Base-by-base conservation (phyloP, 331 rosid genomes). In the Spiraea crenata region DNA sequence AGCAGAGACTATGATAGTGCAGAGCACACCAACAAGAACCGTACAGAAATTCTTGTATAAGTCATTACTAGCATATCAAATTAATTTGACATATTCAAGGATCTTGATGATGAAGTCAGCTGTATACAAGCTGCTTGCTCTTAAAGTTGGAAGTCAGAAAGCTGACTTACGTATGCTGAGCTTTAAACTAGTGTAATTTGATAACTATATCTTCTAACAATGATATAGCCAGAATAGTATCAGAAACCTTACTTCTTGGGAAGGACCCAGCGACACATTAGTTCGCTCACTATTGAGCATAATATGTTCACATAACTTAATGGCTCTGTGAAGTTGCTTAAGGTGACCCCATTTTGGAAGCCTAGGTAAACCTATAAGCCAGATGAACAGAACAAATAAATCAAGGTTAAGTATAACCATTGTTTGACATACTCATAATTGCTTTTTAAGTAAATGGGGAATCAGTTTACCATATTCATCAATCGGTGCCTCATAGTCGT, bases 321-420 rank as follows among this genome's bases (percentile, higher is more conserved):
- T 90, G 71, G 97, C 91, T 71, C 42, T 74, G 65, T 93, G 98
- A 82, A 93, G 97, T 44, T 90, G 95, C 85, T 87, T 90, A 55
- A 93, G 98, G 81, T 93, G 98, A 65, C 88, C 92, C 98, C 98
- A 93, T 77, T 93, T 93, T 62, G 98, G 98, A 74, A 82, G 79
- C 79, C 95, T 91, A 34, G 97, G 96, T 70, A 93, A 77, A 69
- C 98, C 98, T 93, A 68, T 55, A 40, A 70, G 65, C 58, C 11
- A 74, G 67, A 61, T 41, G 35, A 80, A 48, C 76, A 44, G 65
- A 42, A 67, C 41, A 68, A 39, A 66, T 3, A 45, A 25, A 19
- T 7, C 10, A n/a, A 9, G 16, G 16, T 16, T 49, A 8, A 45
- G 72, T 63, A 52, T 57, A 45, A 76, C 69, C 67, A 80, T 9